Percentiles rank a stretch among this genome's conserved stretches.
phyloP scores from a whole-genome alignment of 805 yeast genomes.

The Danielozyma ontarioensis region DNA sequence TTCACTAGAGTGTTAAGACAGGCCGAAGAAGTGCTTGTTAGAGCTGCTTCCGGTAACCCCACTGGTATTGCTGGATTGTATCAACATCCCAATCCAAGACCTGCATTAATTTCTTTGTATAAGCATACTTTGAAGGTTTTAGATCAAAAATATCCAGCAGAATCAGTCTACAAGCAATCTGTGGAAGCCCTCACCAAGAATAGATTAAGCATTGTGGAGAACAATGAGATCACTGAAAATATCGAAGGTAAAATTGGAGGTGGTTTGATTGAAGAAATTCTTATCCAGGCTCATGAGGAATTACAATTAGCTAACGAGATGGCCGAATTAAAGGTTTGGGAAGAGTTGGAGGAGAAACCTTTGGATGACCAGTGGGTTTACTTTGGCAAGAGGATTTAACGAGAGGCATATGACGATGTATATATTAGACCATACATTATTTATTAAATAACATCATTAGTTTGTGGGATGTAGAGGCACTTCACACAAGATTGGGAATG shows the following conservation, averaged over 20 bases:
- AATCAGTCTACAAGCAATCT: conserved; percentile 72
- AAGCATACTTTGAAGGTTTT: conserved; percentile 60
- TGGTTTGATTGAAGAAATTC: conserved; percentile 78
- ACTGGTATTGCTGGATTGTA: conserved; percentile 77
- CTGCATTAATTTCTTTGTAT: conserved; percentile 67
- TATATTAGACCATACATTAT: too few relatives aligned
- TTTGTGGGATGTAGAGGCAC: too few relatives aligned
- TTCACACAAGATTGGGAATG: too few relatives aligned
- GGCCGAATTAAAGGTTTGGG: conserved; percentile 72
- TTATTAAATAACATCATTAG: too few relatives aligned
- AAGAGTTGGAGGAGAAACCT: conserved; percentile 74
- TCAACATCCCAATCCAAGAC: conserved; percentile 82
- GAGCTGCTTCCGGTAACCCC: conserved; percentile 59
- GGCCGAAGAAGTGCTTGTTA: conserved; percentile 51
- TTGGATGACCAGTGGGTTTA: conserved; percentile 80
- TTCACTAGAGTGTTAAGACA: conserved; percentile 37
- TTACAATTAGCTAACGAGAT: conserved; percentile 60
- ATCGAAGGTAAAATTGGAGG: conserved; percentile 75
- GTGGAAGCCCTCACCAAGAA: conserved; percentile 66
- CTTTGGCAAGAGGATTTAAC: conserved; percentile 59
- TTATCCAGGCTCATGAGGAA: conserved; percentile 82
- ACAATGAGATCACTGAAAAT: conserved; percentile 52
- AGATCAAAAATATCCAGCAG: conserved; percentile 57
- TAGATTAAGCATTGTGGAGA: conserved; percentile 62
- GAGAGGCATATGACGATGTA: too few relatives aligned